Conservation (phyloP, 352 stramenopile genomes). For the Phytophthora palmivora region DNA sequence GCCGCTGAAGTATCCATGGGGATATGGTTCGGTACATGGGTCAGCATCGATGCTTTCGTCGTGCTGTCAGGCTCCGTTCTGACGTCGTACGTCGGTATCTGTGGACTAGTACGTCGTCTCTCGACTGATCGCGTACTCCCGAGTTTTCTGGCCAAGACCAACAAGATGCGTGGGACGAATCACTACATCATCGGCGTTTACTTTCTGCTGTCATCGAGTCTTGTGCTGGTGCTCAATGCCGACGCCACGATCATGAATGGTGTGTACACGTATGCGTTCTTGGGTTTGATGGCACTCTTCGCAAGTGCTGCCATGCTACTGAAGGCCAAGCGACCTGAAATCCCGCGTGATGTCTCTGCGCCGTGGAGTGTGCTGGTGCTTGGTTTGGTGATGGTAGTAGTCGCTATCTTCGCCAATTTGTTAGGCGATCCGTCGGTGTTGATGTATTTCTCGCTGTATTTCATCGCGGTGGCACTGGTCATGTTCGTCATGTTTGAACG, state of each 20-base stretch:
- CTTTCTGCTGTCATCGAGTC: conserved; percentile 65
- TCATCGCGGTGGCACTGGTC: conserved; percentile 44
- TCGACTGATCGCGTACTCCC: conserved; percentile 70
- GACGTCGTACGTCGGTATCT: conserved; percentile 85
- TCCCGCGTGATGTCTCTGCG: conserved; percentile 67
- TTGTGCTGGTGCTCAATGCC: conserved; percentile 71
- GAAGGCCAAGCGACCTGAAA: conserved; percentile 79
- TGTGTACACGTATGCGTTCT: conserved; percentile 88
- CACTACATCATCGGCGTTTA: conserved; percentile 79
- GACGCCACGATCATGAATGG: conserved; percentile 70
- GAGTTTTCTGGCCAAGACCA: conserved; percentile 51
- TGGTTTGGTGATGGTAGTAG: conserved; percentile 49
- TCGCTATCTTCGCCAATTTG: conserved; percentile 54
- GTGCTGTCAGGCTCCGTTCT: conserved; percentile 84
- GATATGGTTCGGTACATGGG: conserved; percentile 46
- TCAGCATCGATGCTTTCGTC: conserved; percentile 85
- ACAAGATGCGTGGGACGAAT: conserved; percentile 66
- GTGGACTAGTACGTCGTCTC: conserved; percentile 72
- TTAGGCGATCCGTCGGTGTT: conserved; percentile 52
- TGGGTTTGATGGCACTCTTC: conserved; percentile 86
- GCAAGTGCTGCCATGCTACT: conserved; percentile 79
- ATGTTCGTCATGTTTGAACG: conserved; percentile 65
- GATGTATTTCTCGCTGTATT: conserved; percentile 64
- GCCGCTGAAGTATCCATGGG: conserved; percentile 48
- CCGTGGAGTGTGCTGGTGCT: conserved; percentile 45